Evolutionary conservation across 352 stramenopile species (phyloP), one percentile per base, ranked within the genome.

Genomic region (Thalassiosira pacifica): DNA sequence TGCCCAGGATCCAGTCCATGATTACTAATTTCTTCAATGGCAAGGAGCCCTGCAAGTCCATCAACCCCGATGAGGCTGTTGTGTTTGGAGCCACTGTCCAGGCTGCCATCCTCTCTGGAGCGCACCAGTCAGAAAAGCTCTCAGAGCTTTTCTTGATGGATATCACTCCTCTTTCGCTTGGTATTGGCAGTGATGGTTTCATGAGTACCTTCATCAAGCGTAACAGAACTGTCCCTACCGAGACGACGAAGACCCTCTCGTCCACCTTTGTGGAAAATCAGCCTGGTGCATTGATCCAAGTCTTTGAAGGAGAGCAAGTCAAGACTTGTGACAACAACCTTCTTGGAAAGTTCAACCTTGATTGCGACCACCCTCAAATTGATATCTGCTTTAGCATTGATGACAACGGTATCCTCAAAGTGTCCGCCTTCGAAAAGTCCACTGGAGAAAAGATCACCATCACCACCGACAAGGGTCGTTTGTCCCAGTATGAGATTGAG

Each of bases 391-490:
- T 99, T 82, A 97, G 99, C 88, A 96, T 99, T 72, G 98, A 99
- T 89, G 98, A 98, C 84, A 99, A 99, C 91, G 98, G 98, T 90
- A 99, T 99, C 88, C 91, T 99, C 57, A 96, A 99, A 90, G 97
- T 99, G 42, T 97, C 94, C 70, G 98, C 98, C 26, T 93, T 98
- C 86, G 98, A 99, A 92, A 99, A 99, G 96, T 97, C 96, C 87
- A 99, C 98, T n/a, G 97, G 98, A 80, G 99, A 99, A 95, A 99
- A 98, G 93, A 99, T 99, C 91, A 99, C 97, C 90, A 99, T 99
- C 90, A 99, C 97, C 55, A 97, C 97, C 67, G 98, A 99, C 89
- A 99, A 99, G 95, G 98, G 98, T 63, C 97, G 98, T 93, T 92
- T 99, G 60, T 98, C 95, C 32, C 94, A 99, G 89, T 98, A 99